Percentiles rank a stretch among this genome's conserved stretches.
Evolutionary conservation across 78 protist genomes (phyloP).

Genomic region (Blattamonas nauphoetae): DNA sequence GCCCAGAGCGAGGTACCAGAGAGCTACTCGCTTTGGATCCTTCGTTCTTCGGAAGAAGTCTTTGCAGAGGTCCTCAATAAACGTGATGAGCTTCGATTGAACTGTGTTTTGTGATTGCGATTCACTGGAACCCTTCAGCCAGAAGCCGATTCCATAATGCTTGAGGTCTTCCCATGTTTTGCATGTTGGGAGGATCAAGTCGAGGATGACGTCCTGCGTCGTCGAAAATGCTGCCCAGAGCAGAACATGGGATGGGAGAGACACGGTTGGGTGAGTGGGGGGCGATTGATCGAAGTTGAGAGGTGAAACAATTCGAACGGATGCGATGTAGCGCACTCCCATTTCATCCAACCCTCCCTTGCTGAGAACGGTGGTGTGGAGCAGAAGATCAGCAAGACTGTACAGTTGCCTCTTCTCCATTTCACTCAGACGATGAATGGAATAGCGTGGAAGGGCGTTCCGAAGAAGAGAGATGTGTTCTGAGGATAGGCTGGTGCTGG

Average conservation of each 20-base stretch:
- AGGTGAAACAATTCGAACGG: not conserved
- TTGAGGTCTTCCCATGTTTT: conserved; percentile 19
- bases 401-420: not conserved
- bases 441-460: not conserved
- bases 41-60: not conserved
- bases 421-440: not conserved
- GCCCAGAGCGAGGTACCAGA: conserved; percentile 18
- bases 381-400: not conserved
- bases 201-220: conserved; percentile 25
- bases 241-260: too few species aligned
- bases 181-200: not conserved
- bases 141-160: conserved; percentile 14
- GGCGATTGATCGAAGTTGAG: too few species aligned
- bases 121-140: not conserved
- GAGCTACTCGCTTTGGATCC: not conserved
- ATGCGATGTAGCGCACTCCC: not conserved
- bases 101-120: too few species aligned
- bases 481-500: not conserved
- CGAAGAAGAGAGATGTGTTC: not conserved
- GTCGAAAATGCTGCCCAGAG: conserved; percentile 13
- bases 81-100: not conserved
- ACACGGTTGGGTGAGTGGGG: too few species aligned
- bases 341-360: not conserved
- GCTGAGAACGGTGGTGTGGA: not conserved
- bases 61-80: not conserved